These are phyloP conservation scores for Suillus variegatus DNA, from an alignment of 768 basidiomycete genomes.

Conservation along the genomic window DNA sequence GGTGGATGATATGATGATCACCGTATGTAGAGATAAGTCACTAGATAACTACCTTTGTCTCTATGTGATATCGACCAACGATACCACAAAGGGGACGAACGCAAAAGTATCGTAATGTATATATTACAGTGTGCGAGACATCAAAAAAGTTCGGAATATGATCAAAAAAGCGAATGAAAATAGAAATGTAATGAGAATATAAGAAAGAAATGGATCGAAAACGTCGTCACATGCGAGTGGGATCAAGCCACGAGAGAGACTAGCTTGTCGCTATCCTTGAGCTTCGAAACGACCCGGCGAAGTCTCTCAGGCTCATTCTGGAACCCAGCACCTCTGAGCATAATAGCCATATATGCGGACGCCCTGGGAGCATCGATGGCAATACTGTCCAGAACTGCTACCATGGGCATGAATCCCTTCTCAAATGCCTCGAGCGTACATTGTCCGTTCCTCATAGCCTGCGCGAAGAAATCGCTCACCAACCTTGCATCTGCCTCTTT, in stretches of 20 bases:
- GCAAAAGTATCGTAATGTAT: slow-evolving; percentile 21
- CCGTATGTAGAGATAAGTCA: no score
- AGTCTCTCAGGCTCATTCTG: slow-evolving; percentile 57
- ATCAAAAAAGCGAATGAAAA: slow-evolving; percentile 25
- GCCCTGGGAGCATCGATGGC: slow-evolving; percentile 91
- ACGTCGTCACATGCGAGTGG: slow-evolving; percentile 17
- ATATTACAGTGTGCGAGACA: slow-evolving; percentile 32
- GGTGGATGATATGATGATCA: no score
- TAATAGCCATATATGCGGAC: slow-evolving; percentile 68
- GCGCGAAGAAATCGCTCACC: slow-evolving; percentile 72
- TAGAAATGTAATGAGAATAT: slow-evolving; percentile 9
- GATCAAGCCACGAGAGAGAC: slow-evolving; percentile 44
- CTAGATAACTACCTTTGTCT: no score
- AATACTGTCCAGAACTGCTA: slow-evolving; percentile 84
- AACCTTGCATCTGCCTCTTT: slow-evolving; percentile 82
- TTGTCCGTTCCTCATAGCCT: slow-evolving; percentile 58
- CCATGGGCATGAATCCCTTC: slow-evolving; percentile 67
- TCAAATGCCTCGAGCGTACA: slow-evolving; percentile 66
- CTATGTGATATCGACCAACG: not conserved
- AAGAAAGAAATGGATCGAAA: slow-evolving; percentile 11
- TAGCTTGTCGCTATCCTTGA: slow-evolving; percentile 59
- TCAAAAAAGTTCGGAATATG: slow-evolving; percentile 24
- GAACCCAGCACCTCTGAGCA: slow-evolving; percentile 71
- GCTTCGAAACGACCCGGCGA: slow-evolving; percentile 60
- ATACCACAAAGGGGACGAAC: slow-evolving; percentile 11